Evolutionary conservation across 2,329 filamentous ascomycete species (phyloP).

Genomic region (Apiospora rasikravindrae): DNA sequence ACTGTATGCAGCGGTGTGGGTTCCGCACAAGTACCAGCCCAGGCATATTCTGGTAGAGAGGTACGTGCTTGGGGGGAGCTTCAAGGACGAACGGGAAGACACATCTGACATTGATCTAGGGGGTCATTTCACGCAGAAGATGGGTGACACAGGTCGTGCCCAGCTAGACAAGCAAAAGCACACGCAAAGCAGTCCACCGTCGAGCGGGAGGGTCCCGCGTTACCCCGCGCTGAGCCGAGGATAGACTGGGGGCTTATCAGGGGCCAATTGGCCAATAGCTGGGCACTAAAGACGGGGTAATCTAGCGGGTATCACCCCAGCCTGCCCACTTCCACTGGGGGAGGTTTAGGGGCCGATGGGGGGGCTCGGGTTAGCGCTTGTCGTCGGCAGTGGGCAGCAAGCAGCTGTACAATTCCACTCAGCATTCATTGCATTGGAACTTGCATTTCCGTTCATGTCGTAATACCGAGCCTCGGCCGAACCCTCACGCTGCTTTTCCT

Average conservation of each 20-base stretch:
- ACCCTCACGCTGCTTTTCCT: too few relatives aligned
- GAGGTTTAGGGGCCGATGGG: background rate
- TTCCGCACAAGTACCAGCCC: background rate
- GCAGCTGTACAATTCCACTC: background rate
- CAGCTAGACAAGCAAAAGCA: background rate
- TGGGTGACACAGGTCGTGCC: background rate
- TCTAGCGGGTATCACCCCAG: background rate
- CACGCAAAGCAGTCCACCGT: background rate
- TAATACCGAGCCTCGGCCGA: constrained; percentile 15
- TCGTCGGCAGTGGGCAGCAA: background rate
- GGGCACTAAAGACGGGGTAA: background rate
- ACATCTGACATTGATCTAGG: background rate
- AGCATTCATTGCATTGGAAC: background rate
- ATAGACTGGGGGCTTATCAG: background rate
- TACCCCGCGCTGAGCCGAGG: constrained; percentile 16
- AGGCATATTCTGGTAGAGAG: background rate
- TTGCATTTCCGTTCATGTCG: background rate
- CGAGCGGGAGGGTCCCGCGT: background rate
- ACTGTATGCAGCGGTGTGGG: constrained; percentile 1
- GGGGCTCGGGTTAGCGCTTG: constrained; percentile 6
- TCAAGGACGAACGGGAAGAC: background rate
- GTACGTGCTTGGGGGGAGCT: background rate
- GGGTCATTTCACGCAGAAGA: background rate
- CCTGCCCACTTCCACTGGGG: background rate
- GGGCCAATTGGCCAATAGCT: background rate